Percentiles rank a stretch among this genome's conserved stretches.
Evolutionary conservation across 1,284 basidiomycete genomes (phyloP).

Genomic region (Ustilago esculenta): DNA sequence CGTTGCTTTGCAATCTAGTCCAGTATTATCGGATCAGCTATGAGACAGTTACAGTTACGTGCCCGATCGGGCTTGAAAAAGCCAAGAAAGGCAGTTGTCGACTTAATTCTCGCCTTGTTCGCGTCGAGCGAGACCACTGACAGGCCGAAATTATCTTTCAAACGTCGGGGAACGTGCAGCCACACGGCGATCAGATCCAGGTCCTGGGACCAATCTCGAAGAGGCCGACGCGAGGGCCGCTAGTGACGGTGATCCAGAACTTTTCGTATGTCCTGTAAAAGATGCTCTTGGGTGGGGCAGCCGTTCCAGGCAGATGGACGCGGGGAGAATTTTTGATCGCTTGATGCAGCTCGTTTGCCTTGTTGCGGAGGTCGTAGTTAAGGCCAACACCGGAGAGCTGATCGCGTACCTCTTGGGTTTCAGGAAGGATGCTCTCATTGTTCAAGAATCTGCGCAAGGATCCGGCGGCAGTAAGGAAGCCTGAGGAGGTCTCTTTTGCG

Average conservation of each 20-base stretch:
- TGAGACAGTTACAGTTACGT: too few relatives aligned
- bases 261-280: conserved; percentile 27
- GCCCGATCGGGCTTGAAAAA: too few relatives aligned
- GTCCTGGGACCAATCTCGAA: conserved; percentile 38
- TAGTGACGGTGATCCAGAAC: conserved; percentile 11
- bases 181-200: conserved; percentile 23
- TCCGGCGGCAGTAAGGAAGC: conserved; percentile 30
- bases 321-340: conserved; percentile 16
- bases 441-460: conserved; percentile 31
- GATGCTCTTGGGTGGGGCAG: conserved; percentile 21
- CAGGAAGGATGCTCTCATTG: conserved; percentile 39
- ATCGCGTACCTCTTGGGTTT: conserved; percentile 8
- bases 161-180: too few relatives aligned
- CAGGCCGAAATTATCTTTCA: too few relatives aligned
- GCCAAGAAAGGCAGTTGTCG: too few relatives aligned
- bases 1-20: too few relatives aligned
- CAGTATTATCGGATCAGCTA: too few relatives aligned
- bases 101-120: too few relatives aligned
- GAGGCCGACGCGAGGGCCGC: conserved; percentile 16
- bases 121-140: too few relatives aligned
- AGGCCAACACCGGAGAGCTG: conserved; percentile 22
- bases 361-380: conserved; percentile 15
- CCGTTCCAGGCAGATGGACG: conserved; percentile 16
- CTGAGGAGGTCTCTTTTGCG: conserved; percentile 18
- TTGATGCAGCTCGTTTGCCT: conserved; percentile 3